Evolutionary conservation across 2,329 filamentous ascomycete species (phyloP).

Genomic region (Aureobasidium sp.): DNA sequence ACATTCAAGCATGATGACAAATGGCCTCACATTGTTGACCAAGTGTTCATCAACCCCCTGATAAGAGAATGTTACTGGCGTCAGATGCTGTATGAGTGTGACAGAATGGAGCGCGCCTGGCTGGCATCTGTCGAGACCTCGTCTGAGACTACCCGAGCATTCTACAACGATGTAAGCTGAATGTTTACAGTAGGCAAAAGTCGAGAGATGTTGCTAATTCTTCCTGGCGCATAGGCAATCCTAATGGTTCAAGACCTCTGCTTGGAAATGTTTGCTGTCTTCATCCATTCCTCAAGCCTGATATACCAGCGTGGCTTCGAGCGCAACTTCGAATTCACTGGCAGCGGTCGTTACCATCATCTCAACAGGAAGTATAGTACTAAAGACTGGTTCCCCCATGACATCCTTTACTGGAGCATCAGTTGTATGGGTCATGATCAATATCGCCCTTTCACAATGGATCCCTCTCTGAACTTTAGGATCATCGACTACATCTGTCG

Average conservation of each 20-base stretch:
- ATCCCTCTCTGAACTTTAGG: not conserved
- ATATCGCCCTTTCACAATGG: not conserved
- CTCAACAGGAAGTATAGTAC: not conserved
- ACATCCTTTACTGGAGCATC: constrained; percentile 1
- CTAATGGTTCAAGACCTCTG: not conserved
- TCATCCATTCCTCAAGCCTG: not conserved
- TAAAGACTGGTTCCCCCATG: not conserved
- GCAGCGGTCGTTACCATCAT: not conserved
- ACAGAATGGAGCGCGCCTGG: not conserved
- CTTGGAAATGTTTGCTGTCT: not conserved
- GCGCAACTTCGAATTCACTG: not conserved
- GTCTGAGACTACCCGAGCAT: not conserved
- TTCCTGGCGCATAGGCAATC: not conserved
- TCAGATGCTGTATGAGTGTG: not conserved
- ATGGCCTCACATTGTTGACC: not conserved
- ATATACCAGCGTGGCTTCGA: not conserved
- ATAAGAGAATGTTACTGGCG: constrained; percentile 1
- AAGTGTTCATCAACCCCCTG: not conserved
- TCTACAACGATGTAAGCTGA: not conserved
- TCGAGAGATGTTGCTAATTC: not conserved
- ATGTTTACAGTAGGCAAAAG: not conserved
- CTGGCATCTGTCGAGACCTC: not conserved
- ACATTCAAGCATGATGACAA: not conserved
- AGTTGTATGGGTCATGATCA: not conserved
- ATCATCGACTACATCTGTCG: constrained; percentile 1